phyloP scores from a whole-genome alignment of 345 rosid genomes.

The Heritiera littoralis region DNA sequence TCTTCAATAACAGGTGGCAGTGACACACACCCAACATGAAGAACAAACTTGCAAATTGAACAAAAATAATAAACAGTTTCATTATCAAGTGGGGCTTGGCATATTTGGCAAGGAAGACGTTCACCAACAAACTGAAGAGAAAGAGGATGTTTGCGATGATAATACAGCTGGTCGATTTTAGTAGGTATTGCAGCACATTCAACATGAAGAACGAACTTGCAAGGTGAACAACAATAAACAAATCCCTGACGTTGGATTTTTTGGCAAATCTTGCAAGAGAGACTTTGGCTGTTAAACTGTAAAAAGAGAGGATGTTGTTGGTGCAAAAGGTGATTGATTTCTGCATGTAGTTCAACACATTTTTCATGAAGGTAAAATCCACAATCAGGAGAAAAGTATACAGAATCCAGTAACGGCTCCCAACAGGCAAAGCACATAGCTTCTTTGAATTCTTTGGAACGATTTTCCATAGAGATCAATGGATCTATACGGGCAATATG shows the following conservation, averaged over 20 bases:
- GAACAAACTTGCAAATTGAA: background rate
- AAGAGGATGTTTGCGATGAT: background rate
- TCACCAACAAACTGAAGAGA: background rate
- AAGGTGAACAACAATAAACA: background rate
- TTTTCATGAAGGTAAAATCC: background rate
- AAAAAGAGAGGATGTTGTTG: background rate
- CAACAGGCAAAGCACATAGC: background rate
- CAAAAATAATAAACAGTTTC: background rate
- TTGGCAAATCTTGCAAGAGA: background rate
- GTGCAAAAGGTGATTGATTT: background rate
- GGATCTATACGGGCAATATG: background rate
- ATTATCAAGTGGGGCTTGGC: no score
- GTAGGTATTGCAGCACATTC: background rate
- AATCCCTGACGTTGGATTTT: background rate
- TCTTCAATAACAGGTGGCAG: background rate
- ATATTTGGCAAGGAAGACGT: background rate
- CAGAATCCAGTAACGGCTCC: background rate
- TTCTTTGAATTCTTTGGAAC: background rate
- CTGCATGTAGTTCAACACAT: background rate
- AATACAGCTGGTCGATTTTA: background rate
- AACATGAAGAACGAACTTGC: background rate
- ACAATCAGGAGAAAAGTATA: background rate
- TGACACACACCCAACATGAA: background rate
- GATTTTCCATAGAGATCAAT: background rate
- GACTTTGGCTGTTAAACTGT: background rate